Percentiles rank a stretch among this genome's conserved stretches.
phyloP scores from a whole-genome alignment of 2,329 filamentous ascomycete genomes.

The Clonostachys rhizophaga region DNA sequence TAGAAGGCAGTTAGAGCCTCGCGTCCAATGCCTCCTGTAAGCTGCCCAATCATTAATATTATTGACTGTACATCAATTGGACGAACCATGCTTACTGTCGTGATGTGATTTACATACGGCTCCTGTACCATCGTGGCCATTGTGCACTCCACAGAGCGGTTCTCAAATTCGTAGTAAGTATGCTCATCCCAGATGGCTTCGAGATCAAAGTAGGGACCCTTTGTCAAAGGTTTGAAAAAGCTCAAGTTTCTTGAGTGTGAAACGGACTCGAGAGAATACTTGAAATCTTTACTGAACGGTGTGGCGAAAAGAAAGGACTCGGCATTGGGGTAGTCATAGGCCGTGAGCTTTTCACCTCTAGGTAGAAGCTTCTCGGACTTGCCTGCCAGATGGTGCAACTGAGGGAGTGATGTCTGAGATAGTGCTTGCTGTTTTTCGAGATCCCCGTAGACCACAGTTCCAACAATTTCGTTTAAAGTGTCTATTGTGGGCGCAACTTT shows the following conservation, averaged over 20 bases:
- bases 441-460: too few species aligned
- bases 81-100: slow-evolving; percentile 44
- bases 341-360: neutral
- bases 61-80: neutral
- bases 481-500: too few species aligned
- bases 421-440: too few species aligned
- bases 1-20: slow-evolving; percentile 63
- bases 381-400: slow-evolving; percentile 10
- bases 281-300: slow-evolving; percentile 50
- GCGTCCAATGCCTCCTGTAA: slow-evolving; percentile 67
- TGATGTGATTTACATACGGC: slow-evolving; percentile 75
- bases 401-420: slow-evolving; percentile 1
- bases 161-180: slow-evolving; percentile 62
- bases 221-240: slow-evolving; percentile 57
- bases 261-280: slow-evolving; percentile 71
- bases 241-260: slow-evolving; percentile 64
- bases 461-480: too few species aligned
- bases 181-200: slow-evolving; percentile 76
- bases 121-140: slow-evolving; percentile 81
- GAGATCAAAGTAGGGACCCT: slow-evolving; percentile 65
- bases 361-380: neutral
- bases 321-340: slow-evolving; percentile 33
- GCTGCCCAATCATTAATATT: slow-evolving; percentile 12
- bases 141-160: slow-evolving; percentile 62
- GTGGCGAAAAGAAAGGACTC: neutral